A percentile compares a stretch with the other conserved stretches of the same genome.
Evolutionary conservation across 2,329 filamentous ascomycete species (phyloP).

Genomic region (Ascochyta lentis): DNA sequence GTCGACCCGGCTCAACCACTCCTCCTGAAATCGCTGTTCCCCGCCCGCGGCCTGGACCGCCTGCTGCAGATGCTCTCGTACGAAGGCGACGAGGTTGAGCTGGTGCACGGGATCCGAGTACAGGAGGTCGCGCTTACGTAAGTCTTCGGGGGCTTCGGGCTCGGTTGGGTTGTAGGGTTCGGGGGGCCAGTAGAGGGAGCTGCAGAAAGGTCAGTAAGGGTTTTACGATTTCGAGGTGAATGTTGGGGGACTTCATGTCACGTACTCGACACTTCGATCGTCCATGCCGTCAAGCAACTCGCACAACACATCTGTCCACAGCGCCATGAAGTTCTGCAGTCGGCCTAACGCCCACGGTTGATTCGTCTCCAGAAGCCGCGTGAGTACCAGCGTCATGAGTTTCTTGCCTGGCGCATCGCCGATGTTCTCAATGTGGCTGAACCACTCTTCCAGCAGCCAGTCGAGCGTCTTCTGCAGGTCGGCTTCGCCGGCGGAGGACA

Average conservation of each 20-base stretch:
- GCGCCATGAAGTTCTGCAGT: constrained; percentile 75
- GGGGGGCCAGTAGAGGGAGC: constrained; percentile 52
- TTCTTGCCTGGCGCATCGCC: constrained; percentile 71
- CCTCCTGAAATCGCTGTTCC: constrained; percentile 68
- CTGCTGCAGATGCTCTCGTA: constrained; percentile 66
- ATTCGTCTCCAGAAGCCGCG: constrained; percentile 71
- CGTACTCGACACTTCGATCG: constrained; percentile 50
- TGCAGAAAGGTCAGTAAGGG: constrained; percentile 19
- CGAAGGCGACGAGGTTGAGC: constrained; percentile 68
- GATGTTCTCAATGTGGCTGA: constrained; percentile 71
- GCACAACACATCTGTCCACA: constrained; percentile 75
- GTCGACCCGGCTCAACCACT: constrained; percentile 78
- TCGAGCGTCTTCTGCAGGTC: constrained; percentile 46
- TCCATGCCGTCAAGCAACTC: constrained; percentile 69
- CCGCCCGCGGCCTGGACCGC: constrained; percentile 69
- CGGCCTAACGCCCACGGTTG: constrained; percentile 64
- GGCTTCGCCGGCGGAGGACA: constrained; percentile 48
- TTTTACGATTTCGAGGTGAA: too few species aligned
- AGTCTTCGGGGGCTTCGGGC: constrained; percentile 55
- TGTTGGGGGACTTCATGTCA: background rate
- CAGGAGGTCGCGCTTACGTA: constrained; percentile 57
- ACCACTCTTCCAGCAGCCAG: constrained; percentile 67
- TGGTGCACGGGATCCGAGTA: constrained; percentile 71
- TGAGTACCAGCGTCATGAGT: constrained; percentile 74
- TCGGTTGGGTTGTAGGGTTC: constrained; percentile 40